These are phyloP conservation scores for Ambrosia artemisiifolia DNA, from an alignment of 129 eudicot genomes.

Conservation along the genomic window DNA sequence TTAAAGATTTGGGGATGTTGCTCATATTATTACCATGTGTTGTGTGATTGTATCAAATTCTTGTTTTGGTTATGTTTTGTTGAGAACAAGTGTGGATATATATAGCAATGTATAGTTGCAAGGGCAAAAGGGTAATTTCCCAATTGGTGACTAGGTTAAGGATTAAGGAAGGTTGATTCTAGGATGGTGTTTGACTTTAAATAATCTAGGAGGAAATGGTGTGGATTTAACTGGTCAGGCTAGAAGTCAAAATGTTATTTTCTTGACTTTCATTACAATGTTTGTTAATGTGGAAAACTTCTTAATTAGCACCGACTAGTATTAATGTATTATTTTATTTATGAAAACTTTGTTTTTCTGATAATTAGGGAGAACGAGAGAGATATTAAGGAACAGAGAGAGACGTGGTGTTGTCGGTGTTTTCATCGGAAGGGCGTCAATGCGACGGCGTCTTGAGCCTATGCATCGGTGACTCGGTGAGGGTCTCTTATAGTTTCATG, in stretches of 20 bases:
- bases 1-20: constrained; percentile 62
- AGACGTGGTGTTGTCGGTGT: too few species aligned
- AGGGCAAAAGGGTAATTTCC: constrained; percentile 10
- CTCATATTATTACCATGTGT: constrained; percentile 36
- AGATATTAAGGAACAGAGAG: too few species aligned
- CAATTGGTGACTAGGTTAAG: background rate
- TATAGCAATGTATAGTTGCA: constrained; percentile 4
- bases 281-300: constrained; percentile 1
- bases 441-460: too few species aligned
- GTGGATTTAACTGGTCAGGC: constrained; percentile 20
- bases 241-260: constrained; percentile 1
- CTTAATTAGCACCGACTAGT: background rate
- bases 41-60: background rate
- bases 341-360: too few species aligned
- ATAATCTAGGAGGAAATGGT: constrained; percentile 6
- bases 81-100: background rate
- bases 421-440: too few species aligned
- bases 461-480: too few species aligned
- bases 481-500: too few species aligned
- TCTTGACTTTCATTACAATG: background rate
- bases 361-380: too few species aligned
- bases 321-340: background rate
- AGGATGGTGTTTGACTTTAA: constrained; percentile 6
- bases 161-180: constrained; percentile 2
- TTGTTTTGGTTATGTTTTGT: background rate